phyloP scores from a whole-genome alignment of 495 filamentous ascomycete species.

The Penicillium waksmanii region DNA sequence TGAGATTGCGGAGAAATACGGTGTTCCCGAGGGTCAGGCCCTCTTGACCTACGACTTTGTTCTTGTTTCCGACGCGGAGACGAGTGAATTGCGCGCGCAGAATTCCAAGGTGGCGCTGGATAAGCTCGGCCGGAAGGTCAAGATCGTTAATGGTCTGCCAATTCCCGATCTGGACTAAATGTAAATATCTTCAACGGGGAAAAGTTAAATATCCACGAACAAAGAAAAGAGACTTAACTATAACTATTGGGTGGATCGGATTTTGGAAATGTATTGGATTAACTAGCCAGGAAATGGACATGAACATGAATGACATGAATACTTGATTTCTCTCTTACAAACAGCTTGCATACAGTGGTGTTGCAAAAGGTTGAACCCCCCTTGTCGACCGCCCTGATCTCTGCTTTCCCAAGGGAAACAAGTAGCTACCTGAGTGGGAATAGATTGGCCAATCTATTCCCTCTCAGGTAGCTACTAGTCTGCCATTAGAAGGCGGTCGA shows the following conservation, averaged over 20 bases:
- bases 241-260: background rate
- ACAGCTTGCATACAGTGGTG: background rate
- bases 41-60: constrained; percentile 75
- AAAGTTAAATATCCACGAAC: too few relatives aligned
- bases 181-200: too few relatives aligned
- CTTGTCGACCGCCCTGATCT: too few relatives aligned
- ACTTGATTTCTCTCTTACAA: background rate
- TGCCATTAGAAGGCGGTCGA: too few relatives aligned
- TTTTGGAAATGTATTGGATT: background rate
- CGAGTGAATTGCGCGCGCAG: constrained; percentile 64
- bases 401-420: too few relatives aligned
- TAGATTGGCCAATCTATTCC: too few relatives aligned
- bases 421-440: too few relatives aligned
- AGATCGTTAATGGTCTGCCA: constrained; percentile 80
- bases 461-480: too few relatives aligned
- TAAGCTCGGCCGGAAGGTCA: constrained; percentile 71
- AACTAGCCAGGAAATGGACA: background rate
- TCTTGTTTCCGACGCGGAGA: constrained; percentile 71
- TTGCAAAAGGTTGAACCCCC: too few relatives aligned
- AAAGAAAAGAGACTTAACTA: too few relatives aligned
- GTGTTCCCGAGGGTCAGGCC: constrained; percentile 54
- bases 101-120: constrained; percentile 74
- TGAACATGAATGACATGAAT: background rate
- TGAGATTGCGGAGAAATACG: constrained; percentile 61
- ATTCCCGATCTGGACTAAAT: constrained; percentile 72